These are phyloP conservation scores for barrel medic (Medicago truncatula) DNA, from an alignment of 306 rosid species.

Conservation along the genomic window MtrunA17r5.0-ANR NC_053042.1:11769001-11769500, in stretches of 20 bases:
- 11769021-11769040: constrained; percentile 48
- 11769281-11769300: constrained; percentile 40
- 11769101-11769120: not conserved
- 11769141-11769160: constrained; percentile 49
- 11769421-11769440: constrained; percentile 72
- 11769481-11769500: constrained; percentile 55
- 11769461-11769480: constrained; percentile 65
- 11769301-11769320: constrained; percentile 27
- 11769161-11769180: constrained; percentile 45
- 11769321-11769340: constrained; percentile 52
- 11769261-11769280: constrained; percentile 42
- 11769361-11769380: constrained; percentile 21
- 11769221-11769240: constrained; percentile 60
- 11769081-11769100: constrained; percentile 39
- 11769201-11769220: constrained; percentile 73
- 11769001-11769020: constrained; percentile 55
- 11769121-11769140: constrained; percentile 36
- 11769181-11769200: constrained; percentile 47
- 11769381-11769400: constrained; percentile 56
- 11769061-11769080: constrained; percentile 33
- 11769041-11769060: constrained; percentile 48
- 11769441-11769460: constrained; percentile 36
- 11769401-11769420: constrained; percentile 32
- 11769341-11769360: constrained; percentile 45
- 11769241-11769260: constrained; percentile 57